A percentile compares a stretch with the other conserved stretches of the same genome.
Evolutionary conservation across 352 stramenopile genomes (phyloP).

Genomic region (Globisporangium recalcitrans): DNA sequence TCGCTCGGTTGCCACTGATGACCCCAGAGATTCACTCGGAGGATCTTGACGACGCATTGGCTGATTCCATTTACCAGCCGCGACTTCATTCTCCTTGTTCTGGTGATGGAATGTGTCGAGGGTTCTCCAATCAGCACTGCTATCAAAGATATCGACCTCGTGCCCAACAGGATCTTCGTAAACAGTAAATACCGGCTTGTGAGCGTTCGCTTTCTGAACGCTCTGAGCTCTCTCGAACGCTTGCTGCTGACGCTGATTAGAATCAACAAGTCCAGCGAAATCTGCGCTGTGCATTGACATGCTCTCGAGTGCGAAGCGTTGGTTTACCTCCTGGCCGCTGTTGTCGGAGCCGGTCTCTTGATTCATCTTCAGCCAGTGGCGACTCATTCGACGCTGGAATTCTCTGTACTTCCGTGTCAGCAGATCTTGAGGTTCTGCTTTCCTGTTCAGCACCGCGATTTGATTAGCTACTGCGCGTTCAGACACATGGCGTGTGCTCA

Average conservation of each 20-base stretch:
- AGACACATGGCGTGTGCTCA: neutral
- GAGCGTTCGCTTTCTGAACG: slow-evolving; percentile 51
- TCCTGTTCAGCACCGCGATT: slow-evolving; percentile 27
- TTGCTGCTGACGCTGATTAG: slow-evolving; percentile 64
- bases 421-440: slow-evolving; percentile 61
- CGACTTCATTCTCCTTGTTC: slow-evolving; percentile 77
- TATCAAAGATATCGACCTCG: slow-evolving; percentile 53
- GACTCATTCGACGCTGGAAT: slow-evolving; percentile 80
- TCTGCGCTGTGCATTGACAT: slow-evolving; percentile 44
- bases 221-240: slow-evolving; percentile 46
- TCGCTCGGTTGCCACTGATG: neutral
- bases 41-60: neutral
- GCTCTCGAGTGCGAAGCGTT: slow-evolving; percentile 57
- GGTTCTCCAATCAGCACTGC: slow-evolving; percentile 62
- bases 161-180: slow-evolving; percentile 62
- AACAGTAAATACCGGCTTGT: slow-evolving; percentile 84
- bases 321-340: slow-evolving; percentile 33
- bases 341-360: slow-evolving; percentile 26
- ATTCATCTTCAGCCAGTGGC: slow-evolving; percentile 72
- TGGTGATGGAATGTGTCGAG: slow-evolving; percentile 58
- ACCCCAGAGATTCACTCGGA: neutral
- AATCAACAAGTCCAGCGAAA: slow-evolving; percentile 48
- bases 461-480: neutral
- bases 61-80: slow-evolving; percentile 48
- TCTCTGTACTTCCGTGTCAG: slow-evolving; percentile 75